These are phyloP conservation scores for Eutrema yunnanense DNA, from an alignment of 345 rosid genomes.

Conservation along the genomic window DNA sequence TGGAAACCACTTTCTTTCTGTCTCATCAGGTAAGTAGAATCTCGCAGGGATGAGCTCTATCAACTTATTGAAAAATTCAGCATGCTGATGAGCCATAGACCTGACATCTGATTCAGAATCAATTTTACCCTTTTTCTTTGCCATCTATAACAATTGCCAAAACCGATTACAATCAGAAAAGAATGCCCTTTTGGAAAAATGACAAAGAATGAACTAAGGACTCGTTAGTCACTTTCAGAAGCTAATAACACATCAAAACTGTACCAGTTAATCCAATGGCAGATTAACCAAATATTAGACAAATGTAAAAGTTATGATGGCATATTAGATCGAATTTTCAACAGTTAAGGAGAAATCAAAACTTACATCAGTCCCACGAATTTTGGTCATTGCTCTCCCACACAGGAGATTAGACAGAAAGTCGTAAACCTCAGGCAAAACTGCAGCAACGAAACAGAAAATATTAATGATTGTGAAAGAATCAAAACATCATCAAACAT, in stretches of 20 bases:
- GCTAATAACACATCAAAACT: slow-evolving; percentile 1
- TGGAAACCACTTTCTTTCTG: slow-evolving; percentile 67
- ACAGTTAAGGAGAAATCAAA: neutral
- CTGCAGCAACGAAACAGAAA: slow-evolving; percentile 2
- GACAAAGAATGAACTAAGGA: neutral
- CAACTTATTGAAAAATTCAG: slow-evolving; percentile 64
- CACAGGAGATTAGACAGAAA: neutral
- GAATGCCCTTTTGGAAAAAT: neutral
- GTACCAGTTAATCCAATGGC: neutral
- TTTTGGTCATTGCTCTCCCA: slow-evolving; percentile 13
- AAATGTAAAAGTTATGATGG: neutral
- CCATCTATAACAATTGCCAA: slow-evolving; percentile 35
- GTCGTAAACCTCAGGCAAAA: neutral
- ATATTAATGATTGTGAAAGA: neutral
- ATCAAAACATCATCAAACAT: neutral
- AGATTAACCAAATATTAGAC: neutral
- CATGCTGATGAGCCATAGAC: slow-evolving; percentile 41
- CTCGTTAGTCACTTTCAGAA: neutral
- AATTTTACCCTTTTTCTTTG: slow-evolving; percentile 35
- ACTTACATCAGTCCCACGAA: slow-evolving; percentile 16
- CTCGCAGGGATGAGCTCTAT: slow-evolving; percentile 80
- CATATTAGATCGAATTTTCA: neutral
- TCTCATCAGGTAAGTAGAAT: slow-evolving; percentile 81
- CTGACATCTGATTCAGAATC: slow-evolving; percentile 32
- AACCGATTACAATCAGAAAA: slow-evolving; percentile 10